Evolutionary conservation across 441 rosid genomes (phyloP).

Genomic region (Jatropha multifida): DNA sequence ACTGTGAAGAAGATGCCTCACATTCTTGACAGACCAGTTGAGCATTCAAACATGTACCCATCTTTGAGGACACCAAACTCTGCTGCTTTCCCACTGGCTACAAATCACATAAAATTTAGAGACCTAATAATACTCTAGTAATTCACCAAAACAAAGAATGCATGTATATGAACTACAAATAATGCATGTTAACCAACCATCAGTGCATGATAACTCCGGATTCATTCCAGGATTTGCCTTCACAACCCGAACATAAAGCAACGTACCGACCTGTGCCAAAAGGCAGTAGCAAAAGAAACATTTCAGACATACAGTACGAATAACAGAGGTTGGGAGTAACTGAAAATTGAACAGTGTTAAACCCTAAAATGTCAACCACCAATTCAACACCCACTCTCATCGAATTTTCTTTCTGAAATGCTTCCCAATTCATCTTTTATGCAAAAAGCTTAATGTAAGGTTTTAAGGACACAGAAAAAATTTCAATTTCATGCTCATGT

Average conservation of each 20-base stretch:
- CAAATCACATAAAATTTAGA: conserved; percentile 17
- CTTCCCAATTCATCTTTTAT: no score
- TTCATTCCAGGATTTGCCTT: conserved; percentile 83
- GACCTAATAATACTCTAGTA: conserved; percentile 6
- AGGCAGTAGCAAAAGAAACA: conserved; percentile 16
- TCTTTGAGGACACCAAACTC: conserved; percentile 78
- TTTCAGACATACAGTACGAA: background rate
- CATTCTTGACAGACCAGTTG: conserved; percentile 85
- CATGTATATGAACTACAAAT: background rate
- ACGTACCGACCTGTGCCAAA: conserved; percentile 63
- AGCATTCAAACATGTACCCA: conserved; percentile 85
- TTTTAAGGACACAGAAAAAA: no score
- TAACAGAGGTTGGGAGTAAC: background rate
- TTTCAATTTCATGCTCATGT: no score
- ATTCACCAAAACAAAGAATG: conserved; percentile 10
- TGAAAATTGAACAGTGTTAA: no score
- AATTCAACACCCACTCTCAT: no score
- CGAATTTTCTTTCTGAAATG: no score
- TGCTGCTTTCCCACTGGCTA: conserved; percentile 84
- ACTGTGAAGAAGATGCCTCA: conserved; percentile 32
- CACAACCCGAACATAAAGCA: conserved; percentile 74
- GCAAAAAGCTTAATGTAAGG: no score
- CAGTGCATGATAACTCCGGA: conserved; percentile 50
- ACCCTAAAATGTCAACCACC: no score
- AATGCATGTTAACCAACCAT: conserved; percentile 47